Evolutionary conservation across 192 early-diverging fungal genomes (phyloP), one percentile per base, ranked within the genome.

Genomic region (Backusella macrospora): DNA sequence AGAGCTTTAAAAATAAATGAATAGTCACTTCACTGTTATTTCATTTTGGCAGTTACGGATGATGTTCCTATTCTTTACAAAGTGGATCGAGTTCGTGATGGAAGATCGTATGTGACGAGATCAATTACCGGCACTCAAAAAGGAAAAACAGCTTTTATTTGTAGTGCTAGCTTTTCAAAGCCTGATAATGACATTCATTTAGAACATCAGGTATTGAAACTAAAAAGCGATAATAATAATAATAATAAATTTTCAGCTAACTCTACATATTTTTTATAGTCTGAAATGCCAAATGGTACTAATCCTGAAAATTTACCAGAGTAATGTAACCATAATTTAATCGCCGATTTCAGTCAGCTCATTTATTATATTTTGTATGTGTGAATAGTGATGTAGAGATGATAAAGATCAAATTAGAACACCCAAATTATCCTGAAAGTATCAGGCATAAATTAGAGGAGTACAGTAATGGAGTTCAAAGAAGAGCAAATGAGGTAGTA

Each of bases 21-120:
- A 52, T 52, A 21, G 52, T 59, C 52, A 26, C 52, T 59, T 23
- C 52, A 59, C 21, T 59, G 52, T 13, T 59, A 59, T 10, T 59
- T 59, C 12, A 59, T 59, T 59, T 59, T 59, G n/a, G 21, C 52
- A 26, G 26, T 59, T 59, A 59, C 52, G 26, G 52, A 23, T 4
- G 10, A 59, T 13, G 9, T 12, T 26, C 52, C 52, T 3, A 5
- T 59, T 59, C 5, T 59, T 4, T 59, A 59, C 9, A 59, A 13
- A 23, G 52, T 59, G 26, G 9, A 59, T 5, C 52, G 52, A 26
- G 5, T 59, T 4, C 21, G 52, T 5, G 52, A 59, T 59, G 52
- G 52, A 26, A 59, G 52, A 26, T 59, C 52, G 0, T 59, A 59
- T 4, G 52, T 23, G 6, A 59, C 52, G 13, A 18, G 52, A 13